Conservation (phyloP, 768 basidiomycete species). For the Mycena haematopus region DNA sequence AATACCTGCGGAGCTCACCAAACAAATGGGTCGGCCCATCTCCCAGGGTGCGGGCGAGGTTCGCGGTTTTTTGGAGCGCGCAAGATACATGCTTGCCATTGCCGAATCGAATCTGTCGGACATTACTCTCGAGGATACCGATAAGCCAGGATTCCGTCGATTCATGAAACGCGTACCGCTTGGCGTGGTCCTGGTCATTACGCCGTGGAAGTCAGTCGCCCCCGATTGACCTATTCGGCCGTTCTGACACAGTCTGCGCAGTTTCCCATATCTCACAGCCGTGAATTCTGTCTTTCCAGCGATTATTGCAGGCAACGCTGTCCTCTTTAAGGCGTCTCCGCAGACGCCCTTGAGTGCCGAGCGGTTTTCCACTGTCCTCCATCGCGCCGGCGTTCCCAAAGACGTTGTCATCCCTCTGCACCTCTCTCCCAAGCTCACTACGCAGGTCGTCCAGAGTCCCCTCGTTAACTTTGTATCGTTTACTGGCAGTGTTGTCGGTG, state of each 20-base stretch:
- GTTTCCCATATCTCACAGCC: slow-evolving; percentile 88
- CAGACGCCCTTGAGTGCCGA: slow-evolving; percentile 93
- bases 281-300: slow-evolving; percentile 94
- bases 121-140: slow-evolving; percentile 73
- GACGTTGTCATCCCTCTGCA: slow-evolving; percentile 80
- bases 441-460: slow-evolving; percentile 66
- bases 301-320: slow-evolving; percentile 87
- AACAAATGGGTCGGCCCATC: slow-evolving; percentile 95
- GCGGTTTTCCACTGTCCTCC: slow-evolving; percentile 61
- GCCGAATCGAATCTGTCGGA: slow-evolving; percentile 79
- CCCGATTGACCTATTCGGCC: neutral
- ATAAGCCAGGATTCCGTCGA: slow-evolving; percentile 83
- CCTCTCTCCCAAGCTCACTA: slow-evolving; percentile 66
- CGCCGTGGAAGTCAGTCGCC: slow-evolving; percentile 88
- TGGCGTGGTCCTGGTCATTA: slow-evolving; percentile 87
- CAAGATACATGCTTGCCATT: slow-evolving; percentile 84
- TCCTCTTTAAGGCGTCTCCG: slow-evolving; percentile 94
- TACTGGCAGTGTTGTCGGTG: slow-evolving; percentile 85
- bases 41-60: slow-evolving; percentile 82
- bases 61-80: slow-evolving; percentile 79
- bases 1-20: slow-evolving; percentile 75
- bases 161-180: slow-evolving; percentile 85
- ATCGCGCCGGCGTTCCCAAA: slow-evolving; percentile 76
- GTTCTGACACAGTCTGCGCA: slow-evolving; percentile 37
- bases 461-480: slow-evolving; percentile 85